Percentiles rank a stretch among this genome's conserved stretches.
phyloP scores from a whole-genome alignment of 768 basidiomycete species.

The Podaxis sp. region DNA sequence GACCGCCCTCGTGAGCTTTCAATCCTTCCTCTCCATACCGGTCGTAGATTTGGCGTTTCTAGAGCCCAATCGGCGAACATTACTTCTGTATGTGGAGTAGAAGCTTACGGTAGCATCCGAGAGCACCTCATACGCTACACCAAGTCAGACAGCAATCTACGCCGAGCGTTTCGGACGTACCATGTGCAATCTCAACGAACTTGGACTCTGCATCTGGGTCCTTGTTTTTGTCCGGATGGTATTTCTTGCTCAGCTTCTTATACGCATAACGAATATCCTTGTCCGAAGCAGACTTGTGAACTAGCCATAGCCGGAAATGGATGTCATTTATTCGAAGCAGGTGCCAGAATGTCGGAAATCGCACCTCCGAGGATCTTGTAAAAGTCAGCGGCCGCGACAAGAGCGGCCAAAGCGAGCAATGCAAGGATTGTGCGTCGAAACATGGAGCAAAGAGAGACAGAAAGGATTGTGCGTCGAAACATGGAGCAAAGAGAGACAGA shows the following conservation, averaged over 20 bases:
- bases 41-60: slow-evolving; percentile 96
- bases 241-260: slow-evolving; percentile 84
- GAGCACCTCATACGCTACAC: slow-evolving; percentile 88
- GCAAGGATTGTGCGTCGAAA: slow-evolving; percentile 34
- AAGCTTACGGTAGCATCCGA: slow-evolving; percentile 73
- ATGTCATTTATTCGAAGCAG: slow-evolving; percentile 23
- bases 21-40: slow-evolving; percentile 94
- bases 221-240: slow-evolving; percentile 95
- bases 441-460: slow-evolving; percentile 27
- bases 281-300: slow-evolving; percentile 79
- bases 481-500: slow-evolving; percentile 26
- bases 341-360: slow-evolving; percentile 30
- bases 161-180: slow-evolving; percentile 40
- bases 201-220: slow-evolving; percentile 77
- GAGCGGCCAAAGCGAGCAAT: slow-evolving; percentile 35
- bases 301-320: slow-evolving; percentile 24
- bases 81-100: neutral
- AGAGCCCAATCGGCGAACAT: slow-evolving; percentile 14
- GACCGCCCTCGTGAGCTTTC: slow-evolving; percentile 87
- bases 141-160: slow-evolving; percentile 3
- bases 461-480: slow-evolving; percentile 28
- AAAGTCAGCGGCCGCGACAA: slow-evolving; percentile 62
- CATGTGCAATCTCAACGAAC: slow-evolving; percentile 90
- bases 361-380: slow-evolving; percentile 84
- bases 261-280: slow-evolving; percentile 92